Conservation (phyloP, 192 early-diverging fungal species). For the Obelidium mucronatum region DNA sequence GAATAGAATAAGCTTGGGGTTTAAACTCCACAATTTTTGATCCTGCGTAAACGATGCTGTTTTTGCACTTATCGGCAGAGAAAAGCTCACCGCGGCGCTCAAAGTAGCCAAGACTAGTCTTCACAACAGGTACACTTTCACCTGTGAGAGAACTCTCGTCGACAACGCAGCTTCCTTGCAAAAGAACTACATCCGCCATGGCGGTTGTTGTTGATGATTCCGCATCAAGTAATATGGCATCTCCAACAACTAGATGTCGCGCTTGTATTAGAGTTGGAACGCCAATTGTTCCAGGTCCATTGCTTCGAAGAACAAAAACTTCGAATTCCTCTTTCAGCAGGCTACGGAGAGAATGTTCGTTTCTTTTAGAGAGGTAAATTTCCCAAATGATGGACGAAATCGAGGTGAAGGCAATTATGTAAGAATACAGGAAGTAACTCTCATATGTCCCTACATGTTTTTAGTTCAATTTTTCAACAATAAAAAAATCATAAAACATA, state of each 20-base stretch:
- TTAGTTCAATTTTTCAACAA: background rate
- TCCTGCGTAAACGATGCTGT: conserved; percentile 49
- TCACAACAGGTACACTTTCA: conserved; percentile 50
- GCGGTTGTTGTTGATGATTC: conserved; percentile 8
- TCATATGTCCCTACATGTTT: conserved; percentile 50
- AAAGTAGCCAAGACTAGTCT: conserved; percentile 26
- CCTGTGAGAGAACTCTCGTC: conserved; percentile 55
- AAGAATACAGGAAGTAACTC: conserved; percentile 46
- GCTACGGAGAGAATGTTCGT: conserved; percentile 45
- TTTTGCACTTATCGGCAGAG: conserved; percentile 29
- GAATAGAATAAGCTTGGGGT: conserved; percentile 27
- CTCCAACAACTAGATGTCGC: conserved; percentile 51
- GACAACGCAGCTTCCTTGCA: conserved; percentile 48
- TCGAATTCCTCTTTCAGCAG: conserved; percentile 26
- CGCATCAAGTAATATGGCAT: conserved; percentile 44
- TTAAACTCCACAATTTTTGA: conserved; percentile 38
- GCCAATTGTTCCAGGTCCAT: background rate
- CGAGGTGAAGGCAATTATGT: conserved; percentile 48
- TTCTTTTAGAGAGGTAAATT: conserved; percentile 42
- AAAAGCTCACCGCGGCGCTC: conserved; percentile 5
- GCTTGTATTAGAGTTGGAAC: conserved; percentile 16
- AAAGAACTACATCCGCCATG: conserved; percentile 48
- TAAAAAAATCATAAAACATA: too few species aligned
- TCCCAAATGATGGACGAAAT: conserved; percentile 52
- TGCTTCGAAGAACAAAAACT: conserved; percentile 19